phyloP scores from a whole-genome alignment of 2,329 filamentous ascomycete genomes.

The Tolypocladium paradoxum region DNA sequence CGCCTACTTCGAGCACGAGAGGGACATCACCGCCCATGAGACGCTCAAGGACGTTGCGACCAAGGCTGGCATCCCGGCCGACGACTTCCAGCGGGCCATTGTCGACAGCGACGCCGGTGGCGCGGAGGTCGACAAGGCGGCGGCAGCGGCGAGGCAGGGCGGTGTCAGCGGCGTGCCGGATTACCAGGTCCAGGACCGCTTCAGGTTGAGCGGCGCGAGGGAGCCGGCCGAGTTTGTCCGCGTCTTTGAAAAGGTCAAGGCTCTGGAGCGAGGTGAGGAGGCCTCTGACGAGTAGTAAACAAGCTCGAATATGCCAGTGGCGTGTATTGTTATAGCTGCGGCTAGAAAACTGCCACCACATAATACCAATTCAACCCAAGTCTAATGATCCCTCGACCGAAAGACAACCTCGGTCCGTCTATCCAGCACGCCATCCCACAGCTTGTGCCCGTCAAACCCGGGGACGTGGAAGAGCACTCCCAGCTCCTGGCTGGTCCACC shows the following conservation, averaged over 20 bases:
- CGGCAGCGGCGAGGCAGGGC: constrained; percentile 13
- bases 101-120: constrained; percentile 38
- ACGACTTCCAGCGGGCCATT: constrained; percentile 23
- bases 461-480: constrained; percentile 50
- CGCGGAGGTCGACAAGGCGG: constrained; percentile 20
- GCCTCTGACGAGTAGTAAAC: background rate
- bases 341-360: background rate
- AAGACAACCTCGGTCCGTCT: constrained; percentile 24
- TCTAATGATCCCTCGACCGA: constrained; percentile 8
- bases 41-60: constrained; percentile 24
- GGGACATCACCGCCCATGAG: constrained; percentile 29
- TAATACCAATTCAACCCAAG: background rate
- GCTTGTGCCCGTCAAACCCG: constrained; percentile 20
- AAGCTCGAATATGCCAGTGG: background rate
- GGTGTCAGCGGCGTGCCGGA: constrained; percentile 58
- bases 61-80: constrained; percentile 34
- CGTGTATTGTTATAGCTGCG: background rate
- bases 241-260: constrained; percentile 49
- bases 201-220: constrained; percentile 59
- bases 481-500: constrained; percentile 79
- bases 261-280: constrained; percentile 8
- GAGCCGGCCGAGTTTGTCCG: constrained; percentile 52
- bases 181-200: constrained; percentile 59
- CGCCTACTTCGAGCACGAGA: constrained; percentile 30
- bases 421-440: constrained; percentile 28